A percentile compares a stretch with the other conserved stretches of the same genome.
Evolutionary conservation across 768 basidiomycete species (phyloP).

Genomic region (Dioszegia aurantiaca): DNA sequence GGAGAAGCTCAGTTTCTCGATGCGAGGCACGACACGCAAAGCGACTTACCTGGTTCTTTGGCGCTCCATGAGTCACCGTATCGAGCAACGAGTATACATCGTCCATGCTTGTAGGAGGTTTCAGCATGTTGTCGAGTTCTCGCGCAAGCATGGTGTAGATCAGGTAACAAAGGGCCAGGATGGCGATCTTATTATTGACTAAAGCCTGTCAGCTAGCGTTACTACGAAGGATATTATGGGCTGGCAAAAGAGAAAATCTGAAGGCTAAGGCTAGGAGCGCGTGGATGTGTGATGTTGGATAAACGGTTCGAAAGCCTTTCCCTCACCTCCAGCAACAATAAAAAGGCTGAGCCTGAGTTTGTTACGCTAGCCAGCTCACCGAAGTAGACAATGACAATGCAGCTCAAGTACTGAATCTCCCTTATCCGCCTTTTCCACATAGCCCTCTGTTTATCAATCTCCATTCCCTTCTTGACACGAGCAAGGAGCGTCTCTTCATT

Average conservation of each 20-base stretch:
- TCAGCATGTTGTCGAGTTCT: slow-evolving; percentile 33
- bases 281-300: not conserved
- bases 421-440: slow-evolving; percentile 44
- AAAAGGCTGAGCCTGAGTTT: no score
- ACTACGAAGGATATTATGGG: not conserved
- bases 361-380: slow-evolving; percentile 24
- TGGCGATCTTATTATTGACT: slow-evolving; percentile 37
- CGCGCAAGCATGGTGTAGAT: slow-evolving; percentile 38
- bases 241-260: not conserved
- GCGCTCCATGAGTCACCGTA: not conserved
- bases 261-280: not conserved
- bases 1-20: slow-evolving; percentile 13
- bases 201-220: not conserved
- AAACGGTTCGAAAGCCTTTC: no score
- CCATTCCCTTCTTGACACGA: slow-evolving; percentile 32
- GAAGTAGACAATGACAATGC: slow-evolving; percentile 31
- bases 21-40: not conserved
- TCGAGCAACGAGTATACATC: slow-evolving; percentile 16
- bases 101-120: slow-evolving; percentile 19
- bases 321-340: no score
- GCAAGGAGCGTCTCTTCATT: slow-evolving; percentile 25
- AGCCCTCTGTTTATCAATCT: slow-evolving; percentile 25
- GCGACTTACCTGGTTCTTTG: slow-evolving; percentile 13
- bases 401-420: slow-evolving; percentile 31
- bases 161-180: slow-evolving; percentile 25